A percentile compares a stretch with the other conserved stretches of the same genome.
phyloP scores from a whole-genome alignment of 352 stramenopile species.

The Pythium oligandrum region DNA sequence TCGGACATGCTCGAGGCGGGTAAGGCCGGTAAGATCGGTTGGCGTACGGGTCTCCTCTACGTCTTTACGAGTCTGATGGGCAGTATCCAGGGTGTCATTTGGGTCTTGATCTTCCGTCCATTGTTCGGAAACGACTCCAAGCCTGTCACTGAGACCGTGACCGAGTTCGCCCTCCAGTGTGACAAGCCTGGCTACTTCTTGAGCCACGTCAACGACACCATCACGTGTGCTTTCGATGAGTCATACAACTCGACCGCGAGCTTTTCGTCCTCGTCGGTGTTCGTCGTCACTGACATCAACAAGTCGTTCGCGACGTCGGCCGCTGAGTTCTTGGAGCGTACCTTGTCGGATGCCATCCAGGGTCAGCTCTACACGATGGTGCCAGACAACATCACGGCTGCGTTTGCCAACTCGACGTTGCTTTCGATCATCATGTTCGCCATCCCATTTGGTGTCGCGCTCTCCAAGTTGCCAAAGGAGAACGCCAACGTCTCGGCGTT shows the following conservation, averaged over 20 bases:
- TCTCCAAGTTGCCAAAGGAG: conserved; percentile 6
- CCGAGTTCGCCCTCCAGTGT: conserved; percentile 16
- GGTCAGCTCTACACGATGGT: conserved; percentile 29
- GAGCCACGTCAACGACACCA: conserved; percentile 4
- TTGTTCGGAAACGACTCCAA: conserved; percentile 20
- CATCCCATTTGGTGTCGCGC: conserved; percentile 28
- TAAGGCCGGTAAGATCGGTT: conserved; percentile 30
- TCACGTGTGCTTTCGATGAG: conserved; percentile 12
- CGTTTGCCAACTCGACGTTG: conserved; percentile 36
- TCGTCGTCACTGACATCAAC: conserved; percentile 30
- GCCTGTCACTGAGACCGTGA: background rate
- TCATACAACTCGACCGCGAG: conserved; percentile 18
- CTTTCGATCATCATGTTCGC: conserved; percentile 49
- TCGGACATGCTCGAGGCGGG: conserved; percentile 31
- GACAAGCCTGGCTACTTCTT: conserved; percentile 19
- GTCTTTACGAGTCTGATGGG: conserved; percentile 28
- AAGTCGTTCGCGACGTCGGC: conserved; percentile 16
- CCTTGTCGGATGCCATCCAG: conserved; percentile 24
- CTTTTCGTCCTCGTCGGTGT: conserved; percentile 15
- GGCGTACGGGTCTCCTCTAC: conserved; percentile 25
- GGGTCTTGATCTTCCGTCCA: conserved; percentile 28
- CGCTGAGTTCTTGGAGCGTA: conserved; percentile 6
- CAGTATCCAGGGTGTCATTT: conserved; percentile 24
- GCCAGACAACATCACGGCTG: conserved; percentile 31
- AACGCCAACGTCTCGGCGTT: conserved; percentile 18